These are phyloP conservation scores for Ophiostoma angusticollis DNA, from an alignment of 2,329 filamentous ascomycete genomes.

Conservation along the genomic window DNA sequence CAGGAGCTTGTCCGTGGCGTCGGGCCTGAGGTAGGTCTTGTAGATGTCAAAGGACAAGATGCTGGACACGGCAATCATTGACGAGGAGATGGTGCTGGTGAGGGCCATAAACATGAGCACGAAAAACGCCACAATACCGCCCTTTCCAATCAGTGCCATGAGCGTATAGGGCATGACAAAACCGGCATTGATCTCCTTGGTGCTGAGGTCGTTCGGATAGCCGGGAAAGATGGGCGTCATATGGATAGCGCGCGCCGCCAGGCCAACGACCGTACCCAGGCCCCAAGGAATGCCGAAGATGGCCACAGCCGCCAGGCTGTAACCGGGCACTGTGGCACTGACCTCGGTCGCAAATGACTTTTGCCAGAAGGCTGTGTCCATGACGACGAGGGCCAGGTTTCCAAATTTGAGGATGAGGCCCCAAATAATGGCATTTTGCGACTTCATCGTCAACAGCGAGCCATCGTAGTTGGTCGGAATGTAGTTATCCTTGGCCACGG, in stretches of 20 bases:
- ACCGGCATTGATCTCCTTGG: conserved; percentile 20
- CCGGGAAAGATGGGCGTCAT: conserved; percentile 17
- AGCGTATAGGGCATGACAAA: conserved; percentile 20
- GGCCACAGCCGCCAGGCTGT: conserved; percentile 18
- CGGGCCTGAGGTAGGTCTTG: conserved; percentile 24
- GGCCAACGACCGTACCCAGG: conserved; percentile 23
- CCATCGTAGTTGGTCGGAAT: conserved; percentile 22
- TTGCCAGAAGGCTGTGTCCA: conserved; percentile 41
- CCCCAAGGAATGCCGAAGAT: conserved; percentile 26
- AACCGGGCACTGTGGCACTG: conserved; percentile 26
- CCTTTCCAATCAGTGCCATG: conserved; percentile 23
- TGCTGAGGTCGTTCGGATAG: conserved; percentile 19
- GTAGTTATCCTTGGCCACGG: conserved; percentile 20
- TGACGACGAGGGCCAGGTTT: conserved; percentile 35
- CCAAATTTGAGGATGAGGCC: conserved; percentile 35
- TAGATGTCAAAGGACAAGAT: conserved; percentile 28
- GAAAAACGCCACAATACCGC: conserved; percentile 22
- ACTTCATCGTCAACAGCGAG: conserved; percentile 26
- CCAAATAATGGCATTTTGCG: conserved; percentile 25
- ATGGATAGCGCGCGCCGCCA: conserved; percentile 22
- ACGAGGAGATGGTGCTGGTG: conserved; percentile 28
- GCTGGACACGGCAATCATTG: conserved; percentile 28
- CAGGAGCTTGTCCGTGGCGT: conserved; percentile 12
- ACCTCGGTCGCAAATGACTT: conserved; percentile 31
- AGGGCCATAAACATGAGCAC: conserved; percentile 35